A percentile compares a stretch with the other conserved stretches of the same genome.
phyloP scores from a whole-genome alignment of 345 rosid species.

The Linum trigynum region DNA sequence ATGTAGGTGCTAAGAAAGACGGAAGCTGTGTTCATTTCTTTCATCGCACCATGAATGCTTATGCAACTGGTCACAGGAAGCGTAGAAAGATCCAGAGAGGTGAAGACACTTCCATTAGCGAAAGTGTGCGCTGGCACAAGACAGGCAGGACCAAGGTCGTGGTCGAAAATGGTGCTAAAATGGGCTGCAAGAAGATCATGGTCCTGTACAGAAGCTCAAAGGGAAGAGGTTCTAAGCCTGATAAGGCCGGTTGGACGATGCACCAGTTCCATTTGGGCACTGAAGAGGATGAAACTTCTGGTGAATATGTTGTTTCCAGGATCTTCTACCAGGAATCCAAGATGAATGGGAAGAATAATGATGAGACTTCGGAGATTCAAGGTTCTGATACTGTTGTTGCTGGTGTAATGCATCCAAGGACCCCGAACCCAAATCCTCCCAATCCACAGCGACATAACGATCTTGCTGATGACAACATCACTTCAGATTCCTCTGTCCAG shows the following conservation, averaged over 20 bases:
- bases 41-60: conserved; percentile 69
- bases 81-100: conserved; percentile 58
- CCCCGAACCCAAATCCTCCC: conserved; percentile 61
- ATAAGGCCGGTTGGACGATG: conserved; percentile 78
- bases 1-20: conserved; percentile 72
- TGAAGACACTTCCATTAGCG: conserved; percentile 32
- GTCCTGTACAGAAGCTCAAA: conserved; percentile 71
- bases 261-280: conserved; percentile 86
- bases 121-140: conserved; percentile 92
- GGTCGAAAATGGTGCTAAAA: conserved; percentile 45
- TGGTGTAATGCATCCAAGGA: conserved; percentile 45
- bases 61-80: conserved; percentile 84
- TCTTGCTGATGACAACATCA: conserved; percentile 17
- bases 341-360: conserved; percentile 27
- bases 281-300: conserved; percentile 57
- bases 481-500: conserved; percentile 18
- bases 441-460: conserved; percentile 44
- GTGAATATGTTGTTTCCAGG: conserved; percentile 72
- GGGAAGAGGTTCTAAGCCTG: conserved; percentile 51
- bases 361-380: not conserved
- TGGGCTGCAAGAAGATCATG: conserved; percentile 87
- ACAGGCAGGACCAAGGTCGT: conserved; percentile 80
- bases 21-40: conserved; percentile 75
- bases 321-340: conserved; percentile 56
- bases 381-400: conserved; percentile 11